Conservation (phyloP, 2,329 filamentous ascomycete genomes). For the Claviceps sp. region DNA sequence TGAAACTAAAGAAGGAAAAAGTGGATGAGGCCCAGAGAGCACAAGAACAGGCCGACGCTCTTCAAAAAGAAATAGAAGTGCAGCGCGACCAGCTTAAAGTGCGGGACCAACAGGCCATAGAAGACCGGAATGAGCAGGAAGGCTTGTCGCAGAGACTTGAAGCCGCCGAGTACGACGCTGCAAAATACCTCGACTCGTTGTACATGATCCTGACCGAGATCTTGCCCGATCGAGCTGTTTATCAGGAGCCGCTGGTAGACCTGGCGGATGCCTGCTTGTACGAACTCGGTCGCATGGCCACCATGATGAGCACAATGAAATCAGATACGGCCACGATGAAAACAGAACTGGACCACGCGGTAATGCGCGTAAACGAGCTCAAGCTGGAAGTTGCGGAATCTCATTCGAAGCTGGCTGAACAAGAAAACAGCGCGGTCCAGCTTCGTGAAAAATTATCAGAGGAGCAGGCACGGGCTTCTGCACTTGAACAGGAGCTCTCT, state of each 20-base stretch:
- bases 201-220: constrained; percentile 46
- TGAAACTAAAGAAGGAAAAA: constrained; percentile 44
- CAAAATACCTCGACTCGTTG: constrained; percentile 39
- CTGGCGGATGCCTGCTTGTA: constrained; percentile 47
- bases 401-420: constrained; percentile 36
- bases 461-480: constrained; percentile 39
- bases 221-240: constrained; percentile 36
- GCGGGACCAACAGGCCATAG: constrained; percentile 44
- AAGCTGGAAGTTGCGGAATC: constrained; percentile 42
- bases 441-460: constrained; percentile 40
- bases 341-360: constrained; percentile 48
- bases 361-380: constrained; percentile 39
- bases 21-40: constrained; percentile 43
- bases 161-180: constrained; percentile 35
- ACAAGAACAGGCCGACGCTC: constrained; percentile 48
- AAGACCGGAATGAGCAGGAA: constrained; percentile 39
- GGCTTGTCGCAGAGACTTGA: constrained; percentile 36
- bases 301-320: constrained; percentile 46
- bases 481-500: constrained; percentile 42
- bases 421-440: constrained; percentile 37
- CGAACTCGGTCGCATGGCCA: constrained; percentile 42
- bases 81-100: constrained; percentile 46
- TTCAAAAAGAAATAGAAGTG: constrained; percentile 45
- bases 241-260: constrained; percentile 42
- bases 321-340: constrained; percentile 45